Conservation (phyloP, 2,329 filamentous ascomycete species). For the Diplodia scrobiculata region DNA sequence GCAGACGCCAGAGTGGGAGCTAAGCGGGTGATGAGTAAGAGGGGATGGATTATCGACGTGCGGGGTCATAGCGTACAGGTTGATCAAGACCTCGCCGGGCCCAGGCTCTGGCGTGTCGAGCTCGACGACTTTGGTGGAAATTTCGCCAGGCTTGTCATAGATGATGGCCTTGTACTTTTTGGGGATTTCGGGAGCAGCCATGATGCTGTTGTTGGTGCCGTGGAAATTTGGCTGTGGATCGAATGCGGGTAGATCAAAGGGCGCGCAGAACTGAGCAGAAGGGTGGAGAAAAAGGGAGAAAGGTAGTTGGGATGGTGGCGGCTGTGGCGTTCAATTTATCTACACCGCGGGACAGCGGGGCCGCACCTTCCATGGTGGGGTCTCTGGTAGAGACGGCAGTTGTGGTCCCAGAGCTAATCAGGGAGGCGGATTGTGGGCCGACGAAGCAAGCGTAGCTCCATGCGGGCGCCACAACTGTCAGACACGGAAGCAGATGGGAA, state of each 20-base stretch:
- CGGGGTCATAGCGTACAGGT: constrained; percentile 52
- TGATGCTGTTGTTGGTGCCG: constrained; percentile 18
- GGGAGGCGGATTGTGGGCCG: neutral
- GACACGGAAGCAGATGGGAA: neutral
- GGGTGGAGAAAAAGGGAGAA: neutral
- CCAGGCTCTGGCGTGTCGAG: constrained; percentile 67
- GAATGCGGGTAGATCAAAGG: neutral
- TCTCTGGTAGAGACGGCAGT: neutral
- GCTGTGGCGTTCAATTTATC: neutral
- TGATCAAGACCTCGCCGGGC: constrained; percentile 63
- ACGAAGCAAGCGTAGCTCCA: neutral
- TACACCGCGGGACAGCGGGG: constrained; percentile 6
- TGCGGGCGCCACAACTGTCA: neutral
- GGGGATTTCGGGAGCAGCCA: constrained; percentile 46
- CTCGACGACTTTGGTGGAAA: constrained; percentile 66
- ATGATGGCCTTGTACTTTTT: constrained; percentile 65
- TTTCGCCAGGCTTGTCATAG: constrained; percentile 66
- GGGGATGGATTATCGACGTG: neutral
- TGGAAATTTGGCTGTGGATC: neutral
- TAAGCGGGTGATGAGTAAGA: constrained; percentile 29
- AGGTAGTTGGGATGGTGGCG: neutral
- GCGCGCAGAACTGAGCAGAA: neutral
- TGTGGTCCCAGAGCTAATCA: neutral
- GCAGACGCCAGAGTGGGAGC: constrained; percentile 29
- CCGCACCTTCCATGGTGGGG: neutral